Base-by-base conservation (phyloP, 2,329 filamentous ascomycete species). In the Aureobasidium uvarum region DNA sequence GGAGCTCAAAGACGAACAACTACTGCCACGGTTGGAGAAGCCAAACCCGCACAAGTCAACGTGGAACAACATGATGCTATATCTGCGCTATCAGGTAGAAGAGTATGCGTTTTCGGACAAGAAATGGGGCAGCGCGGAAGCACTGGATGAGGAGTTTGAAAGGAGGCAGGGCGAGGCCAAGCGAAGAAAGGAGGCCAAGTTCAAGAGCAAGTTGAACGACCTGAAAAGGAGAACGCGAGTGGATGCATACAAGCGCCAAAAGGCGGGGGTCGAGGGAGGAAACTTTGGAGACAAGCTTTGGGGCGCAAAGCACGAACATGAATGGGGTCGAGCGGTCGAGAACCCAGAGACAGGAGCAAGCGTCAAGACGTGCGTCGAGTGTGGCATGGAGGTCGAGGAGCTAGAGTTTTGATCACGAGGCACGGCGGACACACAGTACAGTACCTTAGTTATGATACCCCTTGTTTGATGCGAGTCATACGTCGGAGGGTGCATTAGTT, bases 1-100 rank as follows among this genome's bases (percentile, higher is more conserved):
- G 41, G 95, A 99, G 76, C 84, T 99, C n/a, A 89, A 89, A 71
- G 95, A 99, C 73, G 85, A 87, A 66, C 89, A 93, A 18, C 81
- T 99, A 1, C 82, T 99, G 0, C 94, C 94, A 0, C 93, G 96
- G 75, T 83, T 99, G 10, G 89, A 90, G 63, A 88, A 89, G 39
- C 94, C 95, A 1, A 99, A 99, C 72, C 95, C 95, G 0, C 95
- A 97, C 78, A 97, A 97, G 76, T 87, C 90, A 0, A 92, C 93
- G 66, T 99, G 92, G 91, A 92, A 97, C 76, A 92, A 96, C 80
- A 99, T 99, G 95, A 96, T 96, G 89, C 84, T 99, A 2, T 99
- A 95, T 75, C 82, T 99, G 25, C 89, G 95, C 0, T 96, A 87
- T 67, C 95, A 99, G 74, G 91, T 99, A 2, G 95, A 99, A 74